A percentile compares a stretch with the other conserved stretches of the same genome.
These are phyloP conservation scores for Paramecium caudatum DNA, from an alignment of 73 alveolate species.

Conservation along the genomic window DNA sequence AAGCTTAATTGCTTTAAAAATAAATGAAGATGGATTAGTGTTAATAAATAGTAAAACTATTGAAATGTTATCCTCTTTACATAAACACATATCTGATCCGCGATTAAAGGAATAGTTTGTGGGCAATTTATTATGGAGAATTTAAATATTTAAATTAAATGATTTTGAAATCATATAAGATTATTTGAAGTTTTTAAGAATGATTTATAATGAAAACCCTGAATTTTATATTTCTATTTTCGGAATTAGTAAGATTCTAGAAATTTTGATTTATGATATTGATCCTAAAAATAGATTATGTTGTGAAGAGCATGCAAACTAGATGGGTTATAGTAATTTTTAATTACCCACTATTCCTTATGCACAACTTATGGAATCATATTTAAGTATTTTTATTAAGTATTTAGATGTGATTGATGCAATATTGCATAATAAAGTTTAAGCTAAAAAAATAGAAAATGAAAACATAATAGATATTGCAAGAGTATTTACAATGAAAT, in stretches of 20 bases:
- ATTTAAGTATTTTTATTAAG: background rate
- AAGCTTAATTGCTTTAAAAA: slow-evolving; percentile 55
- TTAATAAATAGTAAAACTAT: background rate
- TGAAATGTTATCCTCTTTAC: slow-evolving; percentile 25
- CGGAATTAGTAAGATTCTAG: slow-evolving; percentile 24
- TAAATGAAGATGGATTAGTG: slow-evolving; percentile 4
- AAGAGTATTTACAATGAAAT: slow-evolving; percentile 45
- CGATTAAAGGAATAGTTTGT: slow-evolving; percentile 34
- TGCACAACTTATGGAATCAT: slow-evolving; percentile 23
- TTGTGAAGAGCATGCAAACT: slow-evolving; percentile 64
- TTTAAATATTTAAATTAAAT: slow-evolving; percentile 6
- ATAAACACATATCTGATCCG: background rate
- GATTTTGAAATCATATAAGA: slow-evolving; percentile 14
- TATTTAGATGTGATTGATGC: slow-evolving; percentile 45
- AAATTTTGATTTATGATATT: slow-evolving; percentile 46
- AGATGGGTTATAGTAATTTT: slow-evolving; percentile 49
- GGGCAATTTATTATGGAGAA: slow-evolving; percentile 35
- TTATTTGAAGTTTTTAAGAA: slow-evolving; percentile 6
- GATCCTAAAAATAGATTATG: slow-evolving; percentile 65
- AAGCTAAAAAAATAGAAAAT: slow-evolving; percentile 17
- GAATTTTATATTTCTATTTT: slow-evolving; percentile 25
- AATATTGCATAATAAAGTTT: background rate
- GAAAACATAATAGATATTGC: slow-evolving; percentile 11
- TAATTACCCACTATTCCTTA: background rate
- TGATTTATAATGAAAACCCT: slow-evolving; percentile 40